Percentiles rank a stretch among this genome's conserved stretches.
These are phyloP conservation scores for Eucalyptus urophylla DNA, from an alignment of 345 rosid genomes.

Conservation along the genomic window DNA sequence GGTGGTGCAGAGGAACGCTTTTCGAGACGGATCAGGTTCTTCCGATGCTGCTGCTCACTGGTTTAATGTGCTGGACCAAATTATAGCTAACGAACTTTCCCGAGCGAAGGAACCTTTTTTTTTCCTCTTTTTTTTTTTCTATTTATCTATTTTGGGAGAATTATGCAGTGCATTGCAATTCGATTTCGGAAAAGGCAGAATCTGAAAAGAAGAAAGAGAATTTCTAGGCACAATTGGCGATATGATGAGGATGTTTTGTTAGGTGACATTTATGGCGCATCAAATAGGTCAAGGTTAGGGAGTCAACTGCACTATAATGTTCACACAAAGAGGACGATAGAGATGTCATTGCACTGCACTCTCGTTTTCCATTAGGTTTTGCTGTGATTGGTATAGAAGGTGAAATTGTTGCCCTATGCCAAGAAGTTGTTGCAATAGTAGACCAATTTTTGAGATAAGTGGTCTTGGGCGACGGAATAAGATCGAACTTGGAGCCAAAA, in stretches of 20 bases:
- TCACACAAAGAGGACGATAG: not conserved
- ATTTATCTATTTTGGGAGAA: not conserved
- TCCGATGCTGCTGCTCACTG: not conserved
- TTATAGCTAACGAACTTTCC: not conserved
- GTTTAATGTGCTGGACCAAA: not conserved
- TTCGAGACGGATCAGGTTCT: constrained; percentile 48
- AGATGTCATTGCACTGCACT: not conserved
- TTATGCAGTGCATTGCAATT: not conserved
- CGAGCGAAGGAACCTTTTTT: not conserved
- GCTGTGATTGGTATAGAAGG: not conserved
- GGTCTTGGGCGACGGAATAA: not conserved
- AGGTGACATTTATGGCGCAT: not conserved
- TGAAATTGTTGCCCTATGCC: not conserved
- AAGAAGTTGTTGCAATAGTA: not conserved
- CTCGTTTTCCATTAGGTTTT: not conserved
- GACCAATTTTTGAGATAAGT: not conserved
- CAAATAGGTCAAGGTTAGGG: not conserved
- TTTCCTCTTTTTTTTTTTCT: no score
- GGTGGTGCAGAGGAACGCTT: constrained; percentile 19
- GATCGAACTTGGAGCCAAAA: not conserved
- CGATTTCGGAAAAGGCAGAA: not conserved
- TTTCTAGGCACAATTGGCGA: not conserved
- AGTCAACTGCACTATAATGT: not conserved
- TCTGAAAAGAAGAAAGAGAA: not conserved
- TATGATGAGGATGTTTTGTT: not conserved